Percentiles rank a stretch among this genome's conserved stretches.
Evolutionary conservation across 805 yeast genomes (phyloP).

Genomic region (Sugiyamaella smithiae): DNA sequence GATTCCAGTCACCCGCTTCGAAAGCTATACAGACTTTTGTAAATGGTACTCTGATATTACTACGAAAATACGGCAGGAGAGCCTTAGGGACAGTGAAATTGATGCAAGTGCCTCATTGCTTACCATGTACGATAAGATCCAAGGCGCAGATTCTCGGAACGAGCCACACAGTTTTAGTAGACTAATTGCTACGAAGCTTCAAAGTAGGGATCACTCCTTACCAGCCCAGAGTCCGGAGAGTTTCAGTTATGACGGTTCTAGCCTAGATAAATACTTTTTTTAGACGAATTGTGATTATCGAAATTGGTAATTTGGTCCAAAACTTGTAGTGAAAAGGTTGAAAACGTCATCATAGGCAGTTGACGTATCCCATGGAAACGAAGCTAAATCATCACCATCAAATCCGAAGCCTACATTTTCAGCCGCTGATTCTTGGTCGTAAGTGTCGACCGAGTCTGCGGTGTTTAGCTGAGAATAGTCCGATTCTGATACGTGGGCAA

Average conservation of each 20-base stretch:
- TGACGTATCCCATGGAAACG: background rate
- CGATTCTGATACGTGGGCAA: background rate
- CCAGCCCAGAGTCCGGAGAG: too few relatives aligned
- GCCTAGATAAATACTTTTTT: background rate
- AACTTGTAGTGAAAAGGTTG: constrained; percentile 4
- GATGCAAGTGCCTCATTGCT: constrained; percentile 6
- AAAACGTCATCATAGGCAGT: constrained; percentile 5
- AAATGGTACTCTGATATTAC: background rate
- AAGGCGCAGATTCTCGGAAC: too few relatives aligned
- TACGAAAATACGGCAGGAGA: too few relatives aligned
- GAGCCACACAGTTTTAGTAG: too few relatives aligned
- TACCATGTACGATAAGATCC: background rate
- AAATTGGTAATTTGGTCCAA: too few relatives aligned
- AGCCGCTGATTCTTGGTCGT: too few relatives aligned
- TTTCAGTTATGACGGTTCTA: too few relatives aligned
- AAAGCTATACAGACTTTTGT: background rate
- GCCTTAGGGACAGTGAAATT: background rate
- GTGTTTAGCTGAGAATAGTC: background rate
- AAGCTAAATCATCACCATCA: background rate
- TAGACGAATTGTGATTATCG: too few relatives aligned
- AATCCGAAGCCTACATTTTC: too few relatives aligned
- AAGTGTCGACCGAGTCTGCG: background rate
- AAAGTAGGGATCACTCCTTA: too few relatives aligned
- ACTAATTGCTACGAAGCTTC: too few relatives aligned
- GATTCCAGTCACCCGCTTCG: background rate